Evolutionary conservation across 202 grass and related monocot genomes (phyloP).

Genomic region (Schoenoplectus tabernaemontani): DNA sequence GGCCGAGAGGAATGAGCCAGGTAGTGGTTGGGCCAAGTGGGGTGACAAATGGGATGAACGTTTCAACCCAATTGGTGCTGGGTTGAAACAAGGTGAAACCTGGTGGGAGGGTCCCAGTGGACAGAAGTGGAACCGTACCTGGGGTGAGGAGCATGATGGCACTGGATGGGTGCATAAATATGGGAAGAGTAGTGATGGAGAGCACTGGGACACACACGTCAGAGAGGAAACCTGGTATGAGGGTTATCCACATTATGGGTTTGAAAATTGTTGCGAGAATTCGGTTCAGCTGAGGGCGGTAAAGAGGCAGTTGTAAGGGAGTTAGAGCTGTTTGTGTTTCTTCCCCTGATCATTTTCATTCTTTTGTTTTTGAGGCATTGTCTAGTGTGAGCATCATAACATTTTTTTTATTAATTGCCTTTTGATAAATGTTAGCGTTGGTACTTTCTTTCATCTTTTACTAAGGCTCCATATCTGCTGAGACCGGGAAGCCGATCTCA

Average conservation of each 20-base stretch:
- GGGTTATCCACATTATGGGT: conserved; percentile 73
- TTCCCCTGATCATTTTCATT: neutral
- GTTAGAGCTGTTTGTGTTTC: neutral
- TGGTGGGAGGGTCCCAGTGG: conserved; percentile 86
- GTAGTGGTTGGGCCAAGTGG: conserved; percentile 75
- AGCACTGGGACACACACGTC: conserved; percentile 88
- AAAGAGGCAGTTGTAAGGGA: conserved; percentile 20
- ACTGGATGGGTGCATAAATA: conserved; percentile 94
- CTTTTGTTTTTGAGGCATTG: conserved; percentile 1
- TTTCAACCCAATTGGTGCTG: conserved; percentile 43
- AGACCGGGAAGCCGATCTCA: too few species aligned
- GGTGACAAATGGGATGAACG: conserved; percentile 95
- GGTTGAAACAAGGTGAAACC: conserved; percentile 78
- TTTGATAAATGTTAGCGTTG: neutral
- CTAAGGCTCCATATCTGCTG: neutral
- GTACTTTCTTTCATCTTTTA: neutral
- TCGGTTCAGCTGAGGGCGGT: conserved; percentile 76
- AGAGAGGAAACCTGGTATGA: conserved; percentile 84
- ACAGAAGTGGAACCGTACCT: conserved; percentile 87
- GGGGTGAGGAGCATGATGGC: conserved; percentile 77
- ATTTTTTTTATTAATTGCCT: neutral
- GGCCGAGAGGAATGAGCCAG: conserved; percentile 62
- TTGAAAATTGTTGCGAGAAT: conserved; percentile 75
- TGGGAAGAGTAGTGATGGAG: conserved; percentile 73
- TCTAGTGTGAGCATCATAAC: neutral